phyloP scores from a whole-genome alignment of 805 yeast genomes.

The Candida anglica region DNA sequence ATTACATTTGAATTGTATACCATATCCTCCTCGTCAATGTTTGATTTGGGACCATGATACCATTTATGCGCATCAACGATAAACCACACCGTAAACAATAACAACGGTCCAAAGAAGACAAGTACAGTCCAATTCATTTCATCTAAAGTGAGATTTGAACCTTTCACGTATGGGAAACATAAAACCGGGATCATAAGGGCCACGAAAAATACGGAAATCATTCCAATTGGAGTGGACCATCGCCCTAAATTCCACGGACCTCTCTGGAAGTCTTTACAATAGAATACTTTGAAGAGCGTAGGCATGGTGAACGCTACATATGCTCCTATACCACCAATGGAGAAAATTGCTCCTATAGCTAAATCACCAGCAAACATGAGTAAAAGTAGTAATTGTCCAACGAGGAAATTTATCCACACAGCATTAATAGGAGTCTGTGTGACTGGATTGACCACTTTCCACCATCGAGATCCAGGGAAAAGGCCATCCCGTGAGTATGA shows the following conservation, averaged over 20 bases:
- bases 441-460: conserved; percentile 45
- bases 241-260: conserved; percentile 69
- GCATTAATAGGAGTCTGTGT: conserved; percentile 66
- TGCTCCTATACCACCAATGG: conserved; percentile 68
- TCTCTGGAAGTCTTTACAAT: conserved; percentile 50
- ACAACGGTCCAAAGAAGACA: conserved; percentile 58
- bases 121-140: conserved; percentile 63
- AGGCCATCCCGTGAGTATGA: conserved; percentile 68
- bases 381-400: conserved; percentile 53
- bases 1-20: conserved; percentile 12
- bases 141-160: conserved; percentile 32
- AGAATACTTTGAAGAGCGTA: conserved; percentile 53
- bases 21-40: conserved; percentile 34
- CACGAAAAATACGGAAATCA: conserved; percentile 47
- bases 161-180: conserved; percentile 47
- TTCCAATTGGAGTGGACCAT: conserved; percentile 45
- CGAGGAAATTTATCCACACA: conserved; percentile 51
- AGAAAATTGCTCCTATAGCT: conserved; percentile 67
- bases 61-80: conserved; percentile 51
- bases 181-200: conserved; percentile 55
- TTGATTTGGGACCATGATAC: conserved; percentile 60
- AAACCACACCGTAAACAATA: conserved; percentile 47
- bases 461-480: conserved; percentile 52
- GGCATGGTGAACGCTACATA: conserved; percentile 68
- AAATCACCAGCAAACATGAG: conserved; percentile 61